Evolutionary conservation across 805 yeast species (phyloP).

Genomic region (Blastobotrys chiropterorum): DNA sequence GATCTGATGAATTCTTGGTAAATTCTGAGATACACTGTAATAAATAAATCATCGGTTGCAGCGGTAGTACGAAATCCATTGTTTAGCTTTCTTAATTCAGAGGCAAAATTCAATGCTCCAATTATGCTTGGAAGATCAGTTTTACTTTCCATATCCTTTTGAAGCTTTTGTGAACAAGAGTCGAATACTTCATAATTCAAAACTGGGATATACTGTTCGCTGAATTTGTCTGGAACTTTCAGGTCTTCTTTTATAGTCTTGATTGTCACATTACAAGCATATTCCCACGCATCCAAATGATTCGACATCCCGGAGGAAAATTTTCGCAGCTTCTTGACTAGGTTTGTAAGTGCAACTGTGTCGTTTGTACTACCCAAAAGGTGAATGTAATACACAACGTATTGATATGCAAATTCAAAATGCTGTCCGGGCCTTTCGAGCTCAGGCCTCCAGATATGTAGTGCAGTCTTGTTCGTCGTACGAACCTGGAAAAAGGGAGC

Average conservation of each 20-base stretch:
- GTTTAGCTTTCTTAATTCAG: conserved; percentile 63
- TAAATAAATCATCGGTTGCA: conserved; percentile 68
- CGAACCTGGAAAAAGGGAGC: conserved; percentile 56
- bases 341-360: conserved; percentile 48
- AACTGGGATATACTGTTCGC: conserved; percentile 47
- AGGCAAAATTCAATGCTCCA: conserved; percentile 22
- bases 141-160: conserved; percentile 34
- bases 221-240: conserved; percentile 38
- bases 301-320: conserved; percentile 71
- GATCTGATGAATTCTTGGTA: conserved; percentile 22
- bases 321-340: conserved; percentile 71
- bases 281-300: conserved; percentile 61
- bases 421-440: conserved; percentile 89
- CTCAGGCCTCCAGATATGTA: conserved; percentile 92
- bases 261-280: conserved; percentile 47
- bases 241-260: conserved; percentile 43
- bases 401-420: conserved; percentile 67
- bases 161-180: conserved; percentile 32
- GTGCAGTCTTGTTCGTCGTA: conserved; percentile 54
- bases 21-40: conserved; percentile 51
- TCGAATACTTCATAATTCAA: conserved; percentile 40
- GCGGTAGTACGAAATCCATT: conserved; percentile 74
- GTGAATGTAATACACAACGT: conserved; percentile 57
- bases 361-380: conserved; percentile 50
- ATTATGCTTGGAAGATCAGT: conserved; percentile 14